Conservation (phyloP, 176 grass and related monocot genomes). For the Elaeis guineensis region DNA sequence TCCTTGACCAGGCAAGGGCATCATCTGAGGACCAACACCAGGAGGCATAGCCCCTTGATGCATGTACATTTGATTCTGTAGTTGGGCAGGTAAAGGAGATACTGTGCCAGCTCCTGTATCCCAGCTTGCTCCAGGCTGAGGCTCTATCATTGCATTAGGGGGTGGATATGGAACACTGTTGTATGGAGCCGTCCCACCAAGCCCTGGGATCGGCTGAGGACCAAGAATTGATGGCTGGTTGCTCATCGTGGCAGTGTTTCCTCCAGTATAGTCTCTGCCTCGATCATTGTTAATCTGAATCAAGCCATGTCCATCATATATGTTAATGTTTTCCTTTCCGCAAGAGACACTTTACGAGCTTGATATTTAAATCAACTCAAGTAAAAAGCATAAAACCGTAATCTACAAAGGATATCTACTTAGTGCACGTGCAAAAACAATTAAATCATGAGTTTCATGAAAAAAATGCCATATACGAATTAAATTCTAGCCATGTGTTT, state of each 20-base stretch:
- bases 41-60: too few species aligned
- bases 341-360: not conserved
- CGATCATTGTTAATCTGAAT: conserved; percentile 79
- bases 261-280: conserved; percentile 69
- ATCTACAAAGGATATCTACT: too few species aligned
- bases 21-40: too few species aligned
- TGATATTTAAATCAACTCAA: too few species aligned
- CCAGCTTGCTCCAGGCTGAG: conserved; percentile 19
- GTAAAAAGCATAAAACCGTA: too few species aligned
- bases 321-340: not conserved
- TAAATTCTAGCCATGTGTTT: too few species aligned
- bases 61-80: conserved; percentile 18
- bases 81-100: conserved; percentile 17
- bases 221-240: conserved; percentile 73
- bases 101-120: conserved; percentile 12
- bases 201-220: conserved; percentile 34
- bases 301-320: conserved; percentile 1
- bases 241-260: conserved; percentile 26
- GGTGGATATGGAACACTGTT: conserved; percentile 12
- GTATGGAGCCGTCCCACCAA: conserved; percentile 14
- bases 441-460: too few species aligned
- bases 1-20: too few species aligned
- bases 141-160: conserved; percentile 5
- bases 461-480: too few species aligned
- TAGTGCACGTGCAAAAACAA: too few species aligned